Conservation (phyloP, 495 filamentous ascomycete genomes). For the Poronia punctata region DNA sequence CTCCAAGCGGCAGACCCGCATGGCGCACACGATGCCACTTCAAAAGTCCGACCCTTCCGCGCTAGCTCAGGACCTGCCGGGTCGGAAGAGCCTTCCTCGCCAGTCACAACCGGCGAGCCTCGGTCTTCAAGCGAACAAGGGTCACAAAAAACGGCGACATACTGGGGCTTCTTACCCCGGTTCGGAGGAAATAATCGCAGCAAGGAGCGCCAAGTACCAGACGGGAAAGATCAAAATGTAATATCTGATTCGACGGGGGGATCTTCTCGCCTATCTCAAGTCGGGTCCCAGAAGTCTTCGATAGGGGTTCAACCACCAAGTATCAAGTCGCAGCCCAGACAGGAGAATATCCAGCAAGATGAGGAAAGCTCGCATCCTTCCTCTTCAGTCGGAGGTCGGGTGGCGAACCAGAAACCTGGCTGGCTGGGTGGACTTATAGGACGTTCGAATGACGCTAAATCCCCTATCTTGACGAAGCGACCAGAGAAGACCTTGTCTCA, state of each 20-base stretch:
- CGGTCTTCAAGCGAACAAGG: conserved; percentile 1
- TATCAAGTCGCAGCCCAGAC: conserved; percentile 7
- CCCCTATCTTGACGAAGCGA: conserved; percentile 18
- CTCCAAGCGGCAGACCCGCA: neutral
- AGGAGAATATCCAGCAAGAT: conserved; percentile 10
- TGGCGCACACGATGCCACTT: neutral
- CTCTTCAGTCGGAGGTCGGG: no score
- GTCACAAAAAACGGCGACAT: conserved; percentile 8
- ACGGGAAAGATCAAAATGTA: neutral
- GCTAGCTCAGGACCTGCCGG: no score
- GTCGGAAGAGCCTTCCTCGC: conserved; percentile 6
- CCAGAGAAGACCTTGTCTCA: conserved; percentile 19
- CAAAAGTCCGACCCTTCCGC: neutral
- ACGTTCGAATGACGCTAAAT: conserved; percentile 9
- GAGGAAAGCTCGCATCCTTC: no score
- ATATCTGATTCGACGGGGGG: neutral
- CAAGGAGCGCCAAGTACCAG: neutral
- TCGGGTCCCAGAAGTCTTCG: conserved; percentile 8
- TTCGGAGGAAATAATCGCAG: conserved; percentile 5
- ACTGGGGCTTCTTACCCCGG: conserved; percentile 19
- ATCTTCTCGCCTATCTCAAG: conserved; percentile 5
- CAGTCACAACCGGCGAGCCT: neutral
- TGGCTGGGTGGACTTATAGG: conserved; percentile 25
- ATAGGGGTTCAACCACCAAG: conserved; percentile 2
- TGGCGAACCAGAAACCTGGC: no score